phyloP scores from a whole-genome alignment of 192 early-diverging fungal species.

The Umbelopsis sp. region DNA sequence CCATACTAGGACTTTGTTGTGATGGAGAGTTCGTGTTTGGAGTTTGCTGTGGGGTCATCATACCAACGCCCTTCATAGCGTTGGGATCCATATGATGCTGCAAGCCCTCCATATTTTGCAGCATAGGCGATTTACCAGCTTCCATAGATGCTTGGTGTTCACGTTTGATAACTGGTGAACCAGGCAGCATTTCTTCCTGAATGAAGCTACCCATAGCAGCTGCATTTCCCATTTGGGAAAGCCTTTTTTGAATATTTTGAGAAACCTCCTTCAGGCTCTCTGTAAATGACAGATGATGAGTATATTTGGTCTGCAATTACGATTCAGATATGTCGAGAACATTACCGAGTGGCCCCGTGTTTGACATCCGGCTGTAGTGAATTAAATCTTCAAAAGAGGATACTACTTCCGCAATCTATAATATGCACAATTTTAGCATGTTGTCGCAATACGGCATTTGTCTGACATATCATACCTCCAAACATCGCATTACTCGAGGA shows the following conservation, averaged over 20 bases:
- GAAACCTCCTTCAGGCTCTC: conserved; percentile 17
- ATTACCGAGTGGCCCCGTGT: not conserved
- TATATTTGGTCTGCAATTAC: not conserved
- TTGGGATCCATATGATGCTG: no score
- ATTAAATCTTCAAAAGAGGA: conserved; percentile 5
- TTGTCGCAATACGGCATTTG: no score
- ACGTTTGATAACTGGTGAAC: conserved; percentile 4
- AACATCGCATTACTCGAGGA: conserved; percentile 19
- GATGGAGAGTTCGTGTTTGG: conserved; percentile 18
- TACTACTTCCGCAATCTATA: conserved; percentile 9
- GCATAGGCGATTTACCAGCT: not conserved
- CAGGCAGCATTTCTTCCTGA: not conserved
- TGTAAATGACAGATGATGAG: not conserved
- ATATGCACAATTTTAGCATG: no score
- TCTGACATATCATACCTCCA: conserved; percentile 4
- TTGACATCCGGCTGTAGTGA: conserved; percentile 13
- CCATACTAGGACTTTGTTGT: conserved; percentile 21
- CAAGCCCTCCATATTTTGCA: no score
- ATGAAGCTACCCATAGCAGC: conserved; percentile 7
- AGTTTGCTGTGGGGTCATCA: conserved; percentile 21
- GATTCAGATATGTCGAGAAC: not conserved
- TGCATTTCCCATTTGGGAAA: conserved; percentile 8
- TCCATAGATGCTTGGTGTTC: conserved; percentile 10
- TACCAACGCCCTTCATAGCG: not conserved
- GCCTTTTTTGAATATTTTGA: conserved; percentile 13